Evolutionary conservation across 2,329 filamentous ascomycete species (phyloP), one percentile per base, ranked within the genome.

Genomic region (Colletotrichum truncatum): DNA sequence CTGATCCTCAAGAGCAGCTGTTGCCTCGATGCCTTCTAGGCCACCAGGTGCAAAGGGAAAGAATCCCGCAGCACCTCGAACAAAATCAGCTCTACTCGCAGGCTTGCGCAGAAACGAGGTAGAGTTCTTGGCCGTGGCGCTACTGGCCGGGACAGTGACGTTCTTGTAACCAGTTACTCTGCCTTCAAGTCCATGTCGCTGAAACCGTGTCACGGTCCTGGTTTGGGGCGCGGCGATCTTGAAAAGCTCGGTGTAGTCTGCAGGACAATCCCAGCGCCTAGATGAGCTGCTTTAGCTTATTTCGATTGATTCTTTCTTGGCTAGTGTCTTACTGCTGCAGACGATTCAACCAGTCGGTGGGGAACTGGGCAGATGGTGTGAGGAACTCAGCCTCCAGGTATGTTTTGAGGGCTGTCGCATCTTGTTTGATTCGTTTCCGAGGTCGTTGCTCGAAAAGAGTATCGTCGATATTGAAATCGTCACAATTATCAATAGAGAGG

Each of bases 11-110:
- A 93, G 84, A 4, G 92, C 93, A 26, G 94, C 93, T 9, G 94
- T 90, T 3, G 93, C 92, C 76, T 97, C 93, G 21, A 98, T 91
- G 2, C 90, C 89, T 66, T 98, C 94, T 12, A 98, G 79, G 1
- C 96, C 96, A 59, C 94, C 94, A 1, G 95, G 95, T 0, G 94
- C 91, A 78, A 98, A 98, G 0, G 95, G 95, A 65, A 97, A 97
- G 80, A 97, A 98, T 0, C 95, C 95, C 7, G 94, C 93, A 34
- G 92, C 94, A 12, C 96, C 96, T 67, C 95, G 87, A 11, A 98
- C 94, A 77, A 98, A 97, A 52, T 98, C 94, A 28, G 93, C 93
- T 67, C 93, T 88, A 62, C 89, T 90, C 12, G 93, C 95, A 4
- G 95, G 95, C 74, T 97, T 97, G 46, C 96, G 88, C 14, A 92